phyloP scores from a whole-genome alignment of 2,329 filamentous ascomycete genomes.

The Fusarium sp. region DNA sequence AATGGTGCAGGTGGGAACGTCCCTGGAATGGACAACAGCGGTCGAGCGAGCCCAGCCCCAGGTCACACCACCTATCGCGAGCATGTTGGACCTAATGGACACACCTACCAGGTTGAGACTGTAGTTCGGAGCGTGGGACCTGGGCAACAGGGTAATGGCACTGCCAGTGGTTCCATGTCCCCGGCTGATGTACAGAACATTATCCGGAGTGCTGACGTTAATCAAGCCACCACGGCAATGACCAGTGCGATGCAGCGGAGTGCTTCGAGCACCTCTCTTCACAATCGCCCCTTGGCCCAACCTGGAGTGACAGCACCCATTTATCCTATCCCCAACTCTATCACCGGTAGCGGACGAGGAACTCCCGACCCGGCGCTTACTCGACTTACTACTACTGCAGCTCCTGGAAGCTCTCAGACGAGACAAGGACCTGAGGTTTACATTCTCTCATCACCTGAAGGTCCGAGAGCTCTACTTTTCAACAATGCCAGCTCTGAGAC shows the following conservation, averaged over 20 bases:
- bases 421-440: constrained; percentile 67
- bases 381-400: constrained; percentile 51
- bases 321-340: constrained; percentile 54
- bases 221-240: constrained; percentile 63
- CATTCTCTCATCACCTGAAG: constrained; percentile 72
- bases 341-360: constrained; percentile 61
- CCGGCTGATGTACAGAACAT: constrained; percentile 63
- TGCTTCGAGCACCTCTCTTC: constrained; percentile 62
- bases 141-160: constrained; percentile 22
- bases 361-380: constrained; percentile 60
- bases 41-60: constrained; percentile 53
- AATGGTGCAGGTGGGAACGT: constrained; percentile 33
- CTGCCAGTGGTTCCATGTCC: constrained; percentile 54
- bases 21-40: constrained; percentile 46
- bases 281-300: constrained; percentile 52
- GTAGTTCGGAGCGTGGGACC: constrained; percentile 46
- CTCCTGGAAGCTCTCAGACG: constrained; percentile 30
- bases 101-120: constrained; percentile 56
- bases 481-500: constrained; percentile 64
- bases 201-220: constrained; percentile 62
- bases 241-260: constrained; percentile 67
- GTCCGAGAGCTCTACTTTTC: constrained; percentile 71
- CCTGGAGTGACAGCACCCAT: constrained; percentile 62
- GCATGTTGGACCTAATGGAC: constrained; percentile 52
- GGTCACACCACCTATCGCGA: constrained; percentile 54